Conservation (phyloP, 2,329 filamentous ascomycete species). For the Simplicillium aogashimaense region DNA sequence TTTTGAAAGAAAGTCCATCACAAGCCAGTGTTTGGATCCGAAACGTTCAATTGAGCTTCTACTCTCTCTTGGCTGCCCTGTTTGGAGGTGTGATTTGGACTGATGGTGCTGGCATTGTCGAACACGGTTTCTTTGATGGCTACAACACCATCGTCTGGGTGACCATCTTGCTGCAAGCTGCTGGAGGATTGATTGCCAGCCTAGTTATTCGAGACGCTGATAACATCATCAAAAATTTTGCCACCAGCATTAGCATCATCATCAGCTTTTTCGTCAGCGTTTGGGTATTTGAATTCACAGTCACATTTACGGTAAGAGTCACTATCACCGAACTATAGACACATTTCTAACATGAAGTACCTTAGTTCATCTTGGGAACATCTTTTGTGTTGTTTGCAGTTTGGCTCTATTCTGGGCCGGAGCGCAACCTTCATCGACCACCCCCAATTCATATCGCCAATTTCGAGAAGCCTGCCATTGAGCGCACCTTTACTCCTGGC, state of each 20-base stretch:
- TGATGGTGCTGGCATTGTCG: conserved; percentile 74
- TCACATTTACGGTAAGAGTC: conserved; percentile 59
- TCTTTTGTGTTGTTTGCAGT: conserved; percentile 69
- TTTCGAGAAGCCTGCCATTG: conserved; percentile 66
- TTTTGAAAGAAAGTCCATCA: conserved; percentile 73
- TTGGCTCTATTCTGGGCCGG: conserved; percentile 70
- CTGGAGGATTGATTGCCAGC: conserved; percentile 68
- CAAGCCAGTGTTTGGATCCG: conserved; percentile 81
- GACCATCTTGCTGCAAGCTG: conserved; percentile 71
- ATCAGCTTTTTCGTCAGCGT: conserved; percentile 79
- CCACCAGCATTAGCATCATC: conserved; percentile 84
- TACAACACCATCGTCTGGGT: conserved; percentile 91
- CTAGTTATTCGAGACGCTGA: conserved; percentile 30
- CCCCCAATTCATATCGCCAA: conserved; percentile 58
- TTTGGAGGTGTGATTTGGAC: conserved; percentile 79
- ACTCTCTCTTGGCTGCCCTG: conserved; percentile 82
- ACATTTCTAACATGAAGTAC: conserved; percentile 1
- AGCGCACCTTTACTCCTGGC: conserved; percentile 29
- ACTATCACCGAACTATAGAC: background rate
- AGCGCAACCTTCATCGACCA: conserved; percentile 45
- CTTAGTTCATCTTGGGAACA: conserved; percentile 74
- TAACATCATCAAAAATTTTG: conserved; percentile 90
- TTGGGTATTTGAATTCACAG: conserved; percentile 71
- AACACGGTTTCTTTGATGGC: conserved; percentile 85
- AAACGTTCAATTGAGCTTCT: conserved; percentile 90